Percentiles rank a stretch among this genome's conserved stretches.
Evolutionary conservation across 2,329 filamentous ascomycete genomes (phyloP).

Genomic region (Aspergillus caelatus): DNA sequence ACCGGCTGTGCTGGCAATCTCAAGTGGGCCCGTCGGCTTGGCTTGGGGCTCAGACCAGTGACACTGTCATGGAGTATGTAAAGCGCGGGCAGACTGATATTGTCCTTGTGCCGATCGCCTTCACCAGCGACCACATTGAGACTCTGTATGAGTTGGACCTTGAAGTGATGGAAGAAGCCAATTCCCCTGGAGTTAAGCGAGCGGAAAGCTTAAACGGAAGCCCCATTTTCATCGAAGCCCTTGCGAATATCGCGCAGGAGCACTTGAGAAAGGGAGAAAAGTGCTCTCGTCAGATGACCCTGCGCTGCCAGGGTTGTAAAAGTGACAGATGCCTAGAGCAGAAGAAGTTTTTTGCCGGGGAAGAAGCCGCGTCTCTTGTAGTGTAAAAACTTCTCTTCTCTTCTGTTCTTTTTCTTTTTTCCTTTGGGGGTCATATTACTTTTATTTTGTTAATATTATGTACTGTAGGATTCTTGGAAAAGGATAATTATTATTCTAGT

Average conservation of each 20-base stretch:
- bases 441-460: neutral
- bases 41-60: constrained; percentile 90
- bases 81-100: constrained; percentile 90
- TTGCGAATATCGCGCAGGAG: constrained; percentile 81
- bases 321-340: constrained; percentile 81
- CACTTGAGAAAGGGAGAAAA: constrained; percentile 72
- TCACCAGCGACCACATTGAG: constrained; percentile 99
- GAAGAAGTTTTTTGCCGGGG: constrained; percentile 66
- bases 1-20: constrained; percentile 95
- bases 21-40: constrained; percentile 95
- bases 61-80: constrained; percentile 85
- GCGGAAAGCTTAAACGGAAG: constrained; percentile 91
- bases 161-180: constrained; percentile 84
- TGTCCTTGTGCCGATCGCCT: constrained; percentile 90
- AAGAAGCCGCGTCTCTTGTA: constrained; percentile 38
- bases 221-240: constrained; percentile 83
- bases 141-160: constrained; percentile 92
- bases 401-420: neutral
- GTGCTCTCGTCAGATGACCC: constrained; percentile 83
- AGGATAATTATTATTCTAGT: no score
- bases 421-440: neutral
- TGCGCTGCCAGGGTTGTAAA: constrained; percentile 91
- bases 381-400: constrained; percentile 20
- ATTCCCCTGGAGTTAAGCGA: constrained; percentile 81
- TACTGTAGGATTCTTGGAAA: neutral